Evolutionary conservation across 1,284 basidiomycete species (phyloP).

Genomic region (Lentinus polychrous): DNA sequence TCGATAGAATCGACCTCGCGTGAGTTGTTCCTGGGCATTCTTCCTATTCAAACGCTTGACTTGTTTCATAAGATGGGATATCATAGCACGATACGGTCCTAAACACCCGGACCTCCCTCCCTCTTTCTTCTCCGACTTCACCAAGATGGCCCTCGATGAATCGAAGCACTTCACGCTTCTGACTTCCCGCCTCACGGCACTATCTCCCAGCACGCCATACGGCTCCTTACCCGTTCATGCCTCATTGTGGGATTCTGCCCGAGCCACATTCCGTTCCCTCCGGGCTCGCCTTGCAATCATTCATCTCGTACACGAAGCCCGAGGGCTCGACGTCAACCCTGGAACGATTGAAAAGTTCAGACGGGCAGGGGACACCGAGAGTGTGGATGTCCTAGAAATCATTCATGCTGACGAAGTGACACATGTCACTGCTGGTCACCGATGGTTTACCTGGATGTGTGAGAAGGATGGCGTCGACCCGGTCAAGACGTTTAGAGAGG

Average conservation of each 20-base stretch:
- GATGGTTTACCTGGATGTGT: slow-evolving; percentile 83
- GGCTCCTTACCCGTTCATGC: slow-evolving; percentile 73
- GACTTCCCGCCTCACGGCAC: slow-evolving; percentile 49
- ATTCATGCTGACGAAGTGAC: slow-evolving; percentile 84
- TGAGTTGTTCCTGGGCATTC: slow-evolving; percentile 28
- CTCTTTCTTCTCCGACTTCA: slow-evolving; percentile 75
- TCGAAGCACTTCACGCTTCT: slow-evolving; percentile 73
- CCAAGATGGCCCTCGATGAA: slow-evolving; percentile 82
- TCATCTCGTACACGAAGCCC: slow-evolving; percentile 85
- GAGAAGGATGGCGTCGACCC: slow-evolving; percentile 60
- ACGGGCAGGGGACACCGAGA: slow-evolving; percentile 64
- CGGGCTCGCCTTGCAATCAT: slow-evolving; percentile 80
- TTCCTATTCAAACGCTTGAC: background rate
- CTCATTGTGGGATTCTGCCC: slow-evolving; percentile 78
- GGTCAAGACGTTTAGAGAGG: slow-evolving; percentile 64
- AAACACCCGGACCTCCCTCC: slow-evolving; percentile 53
- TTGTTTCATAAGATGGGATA: slow-evolving; percentile 60
- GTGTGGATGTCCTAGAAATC: slow-evolving; percentile 65
- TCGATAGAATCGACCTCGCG: slow-evolving; percentile 66
- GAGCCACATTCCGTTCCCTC: slow-evolving; percentile 65
- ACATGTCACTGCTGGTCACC: slow-evolving; percentile 79
- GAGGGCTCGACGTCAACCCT: slow-evolving; percentile 85
- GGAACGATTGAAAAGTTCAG: slow-evolving; percentile 75
- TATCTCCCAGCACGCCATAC: slow-evolving; percentile 68
- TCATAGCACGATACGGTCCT: slow-evolving; percentile 75